Percentiles rank a stretch among this genome's conserved stretches.
Evolutionary conservation across 75 land plant species (phyloP).

Genomic region (Cunninghamia lanceolata): DNA sequence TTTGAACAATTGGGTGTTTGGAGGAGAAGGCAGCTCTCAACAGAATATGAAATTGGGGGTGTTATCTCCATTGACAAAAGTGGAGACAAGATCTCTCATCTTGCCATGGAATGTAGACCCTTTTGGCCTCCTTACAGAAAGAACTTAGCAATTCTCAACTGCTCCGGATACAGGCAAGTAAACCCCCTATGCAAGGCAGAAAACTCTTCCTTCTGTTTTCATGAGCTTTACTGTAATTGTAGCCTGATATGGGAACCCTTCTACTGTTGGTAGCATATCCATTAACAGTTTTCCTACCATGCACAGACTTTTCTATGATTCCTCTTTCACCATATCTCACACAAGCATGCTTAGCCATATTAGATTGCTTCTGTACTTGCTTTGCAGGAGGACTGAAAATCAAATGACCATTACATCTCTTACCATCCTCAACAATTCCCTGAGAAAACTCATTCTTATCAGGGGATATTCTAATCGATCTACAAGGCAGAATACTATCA

Average conservation of each 20-base stretch:
- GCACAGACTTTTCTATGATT: neutral
- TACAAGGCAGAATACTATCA: neutral
- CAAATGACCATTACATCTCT: slow-evolving; percentile 44
- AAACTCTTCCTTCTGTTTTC: slow-evolving; percentile 47
- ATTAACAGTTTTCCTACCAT: neutral
- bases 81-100: no score
- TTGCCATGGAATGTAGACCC: no score
- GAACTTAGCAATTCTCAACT: no score
- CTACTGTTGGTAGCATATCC: neutral
- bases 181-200: slow-evolving; percentile 60
- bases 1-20: no score
- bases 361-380: slow-evolving; percentile 8
- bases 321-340: neutral
- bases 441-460: neutral
- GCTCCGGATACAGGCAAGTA: slow-evolving; percentile 43
- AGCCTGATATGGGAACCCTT: neutral
- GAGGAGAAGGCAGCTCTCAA: no score
- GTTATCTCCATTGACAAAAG: no score
- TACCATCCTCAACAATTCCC: slow-evolving; percentile 15
- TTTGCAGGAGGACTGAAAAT: slow-evolving; percentile 26
- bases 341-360: no score
- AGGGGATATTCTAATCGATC: neutral
- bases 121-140: no score
- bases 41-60: no score
- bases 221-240: slow-evolving; percentile 48